Evolutionary conservation across 176 grass and related monocot genomes (phyloP).

Genomic region (barley (Hordeum vulgare)): MorexV3_pseudomolecules_assembly NC_058524.1:75467264-75467763

Average conservation of each 20-base stretch:
- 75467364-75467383: background rate
- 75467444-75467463: background rate
- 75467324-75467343: background rate
- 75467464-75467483: background rate
- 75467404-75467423: background rate
- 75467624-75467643: background rate
- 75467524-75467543: background rate
- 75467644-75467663: constrained; percentile 1
- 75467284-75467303: background rate
- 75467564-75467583: background rate
- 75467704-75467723: no score
- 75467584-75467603: background rate
- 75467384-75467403: background rate
- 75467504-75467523: constrained; percentile 10
- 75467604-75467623: constrained; percentile 9
- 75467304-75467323: background rate
- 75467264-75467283: background rate
- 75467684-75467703: no score
- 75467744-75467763: background rate
- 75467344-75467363: background rate
- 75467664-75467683: no score
- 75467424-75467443: background rate
- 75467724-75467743: no score
- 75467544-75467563: background rate
- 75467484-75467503: background rate